Conservation (phyloP, 257 asterid species). For the Nemophila menziesii region DNA sequence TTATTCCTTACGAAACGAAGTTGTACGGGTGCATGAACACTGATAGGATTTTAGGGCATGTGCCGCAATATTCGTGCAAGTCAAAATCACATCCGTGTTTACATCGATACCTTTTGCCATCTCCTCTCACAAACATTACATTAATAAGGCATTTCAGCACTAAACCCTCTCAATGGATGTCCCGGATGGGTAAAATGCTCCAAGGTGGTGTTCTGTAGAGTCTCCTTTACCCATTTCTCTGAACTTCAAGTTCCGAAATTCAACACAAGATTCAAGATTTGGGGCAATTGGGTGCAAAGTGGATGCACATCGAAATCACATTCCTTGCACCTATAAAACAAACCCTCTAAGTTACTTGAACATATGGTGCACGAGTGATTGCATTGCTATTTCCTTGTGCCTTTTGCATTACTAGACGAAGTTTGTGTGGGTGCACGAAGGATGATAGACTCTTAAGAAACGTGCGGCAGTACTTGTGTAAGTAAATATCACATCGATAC, state of each 20-base stretch:
- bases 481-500: no score
- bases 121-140: conserved; percentile 39
- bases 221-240: conserved; percentile 15
- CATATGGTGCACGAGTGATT: no score
- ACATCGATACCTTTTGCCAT: conserved; percentile 32
- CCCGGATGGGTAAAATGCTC: conserved; percentile 28
- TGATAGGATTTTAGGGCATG: conserved; percentile 27
- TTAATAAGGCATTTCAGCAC: conserved; percentile 8
- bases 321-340: no score
- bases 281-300: no score
- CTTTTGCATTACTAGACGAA: no score
- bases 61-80: conserved; percentile 36
- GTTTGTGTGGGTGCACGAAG: no score
- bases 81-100: conserved; percentile 31
- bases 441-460: no score
- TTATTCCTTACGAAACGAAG: background rate
- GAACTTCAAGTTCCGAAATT: background rate
- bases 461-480: no score
- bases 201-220: conserved; percentile 13
- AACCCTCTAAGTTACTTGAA: no score
- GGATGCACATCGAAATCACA: no score
- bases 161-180: conserved; percentile 15
- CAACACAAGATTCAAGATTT: background rate
- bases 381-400: no score
- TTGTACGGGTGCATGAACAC: conserved; percentile 27